Conservation (phyloP, 371 early-diverging fungal species). For the Lichtheimia hyalospora region DNA sequence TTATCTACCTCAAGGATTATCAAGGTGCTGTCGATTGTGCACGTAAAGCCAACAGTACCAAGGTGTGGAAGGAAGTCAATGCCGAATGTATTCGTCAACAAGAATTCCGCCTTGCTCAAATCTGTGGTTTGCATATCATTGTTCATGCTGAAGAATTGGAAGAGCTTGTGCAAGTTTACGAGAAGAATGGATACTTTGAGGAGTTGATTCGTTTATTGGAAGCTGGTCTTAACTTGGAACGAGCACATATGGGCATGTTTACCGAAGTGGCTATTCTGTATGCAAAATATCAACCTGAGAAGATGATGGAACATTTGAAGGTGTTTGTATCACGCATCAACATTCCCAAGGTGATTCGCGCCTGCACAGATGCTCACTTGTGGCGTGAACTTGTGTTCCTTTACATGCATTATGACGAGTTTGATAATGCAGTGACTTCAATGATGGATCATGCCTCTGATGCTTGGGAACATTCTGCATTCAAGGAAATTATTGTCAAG, state of each 20-base stretch:
- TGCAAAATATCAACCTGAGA: slow-evolving; percentile 90
- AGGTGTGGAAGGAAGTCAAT: slow-evolving; percentile 97
- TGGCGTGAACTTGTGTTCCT: slow-evolving; percentile 97
- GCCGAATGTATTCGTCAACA: slow-evolving; percentile 90
- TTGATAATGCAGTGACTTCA: slow-evolving; percentile 92
- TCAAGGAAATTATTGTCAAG: slow-evolving; percentile 95
- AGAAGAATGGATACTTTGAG: slow-evolving; percentile 84
- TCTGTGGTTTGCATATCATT: slow-evolving; percentile 94
- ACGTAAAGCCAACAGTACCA: slow-evolving; percentile 94
- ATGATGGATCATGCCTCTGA: slow-evolving; percentile 92
- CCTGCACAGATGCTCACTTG: slow-evolving; percentile 90
- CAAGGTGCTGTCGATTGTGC: slow-evolving; percentile 97
- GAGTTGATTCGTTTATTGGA: slow-evolving; percentile 90
- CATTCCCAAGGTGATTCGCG: slow-evolving; percentile 96
- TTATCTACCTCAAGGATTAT: slow-evolving; percentile 93
- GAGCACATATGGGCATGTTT: slow-evolving; percentile 99
- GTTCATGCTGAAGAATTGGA: slow-evolving; percentile 97
- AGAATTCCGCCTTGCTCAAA: slow-evolving; percentile 96
- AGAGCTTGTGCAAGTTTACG: slow-evolving; percentile 84
- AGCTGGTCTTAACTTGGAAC: slow-evolving; percentile 92
- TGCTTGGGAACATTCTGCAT: slow-evolving; percentile 93
- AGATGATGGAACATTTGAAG: slow-evolving; percentile 95
- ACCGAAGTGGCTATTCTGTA: slow-evolving; percentile 96
- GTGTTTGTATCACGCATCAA: slow-evolving; percentile 96
- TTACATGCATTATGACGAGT: slow-evolving; percentile 97